phyloP scores from a whole-genome alignment of 2,329 filamentous ascomycete genomes.

The Alternaria burnsii region DNA sequence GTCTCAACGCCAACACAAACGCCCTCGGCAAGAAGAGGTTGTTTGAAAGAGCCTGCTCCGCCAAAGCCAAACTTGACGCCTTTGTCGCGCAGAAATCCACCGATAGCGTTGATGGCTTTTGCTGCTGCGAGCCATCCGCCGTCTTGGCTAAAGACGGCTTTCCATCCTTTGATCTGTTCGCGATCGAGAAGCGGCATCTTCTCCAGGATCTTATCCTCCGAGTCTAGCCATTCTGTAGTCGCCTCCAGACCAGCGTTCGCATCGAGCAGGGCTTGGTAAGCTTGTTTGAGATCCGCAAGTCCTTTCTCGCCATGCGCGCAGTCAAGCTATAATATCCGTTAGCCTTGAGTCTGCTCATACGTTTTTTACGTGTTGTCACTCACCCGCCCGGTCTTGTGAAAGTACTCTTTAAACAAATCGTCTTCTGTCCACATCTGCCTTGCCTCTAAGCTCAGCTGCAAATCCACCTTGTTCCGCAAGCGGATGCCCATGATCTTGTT shows the following conservation, averaged over 20 bases:
- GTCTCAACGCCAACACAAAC: constrained; percentile 56
- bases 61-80: constrained; percentile 57
- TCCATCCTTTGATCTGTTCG: constrained; percentile 58
- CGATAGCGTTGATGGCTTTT: constrained; percentile 59
- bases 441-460: constrained; percentile 43
- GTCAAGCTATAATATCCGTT: constrained; percentile 32
- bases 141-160: constrained; percentile 55
- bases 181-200: constrained; percentile 53
- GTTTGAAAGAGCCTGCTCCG: constrained; percentile 55
- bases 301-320: constrained; percentile 50
- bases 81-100: constrained; percentile 47
- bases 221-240: constrained; percentile 55
- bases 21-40: constrained; percentile 51
- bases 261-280: constrained; percentile 51
- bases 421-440: constrained; percentile 57
- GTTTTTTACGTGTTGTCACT: background rate
- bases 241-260: constrained; percentile 46
- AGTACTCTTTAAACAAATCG: constrained; percentile 56
- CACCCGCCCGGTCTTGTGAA: constrained; percentile 56
- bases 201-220: constrained; percentile 55
- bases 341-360: constrained; percentile 2
- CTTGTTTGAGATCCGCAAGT: constrained; percentile 43
- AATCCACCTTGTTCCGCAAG: constrained; percentile 52
- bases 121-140: constrained; percentile 60
- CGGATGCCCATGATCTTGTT: constrained; percentile 58